Percentiles rank a stretch among this genome's conserved stretches.
Evolutionary conservation across 306 rosid genomes (phyloP).

Genomic region (Psophocarpus tetragonolobus): DNA sequence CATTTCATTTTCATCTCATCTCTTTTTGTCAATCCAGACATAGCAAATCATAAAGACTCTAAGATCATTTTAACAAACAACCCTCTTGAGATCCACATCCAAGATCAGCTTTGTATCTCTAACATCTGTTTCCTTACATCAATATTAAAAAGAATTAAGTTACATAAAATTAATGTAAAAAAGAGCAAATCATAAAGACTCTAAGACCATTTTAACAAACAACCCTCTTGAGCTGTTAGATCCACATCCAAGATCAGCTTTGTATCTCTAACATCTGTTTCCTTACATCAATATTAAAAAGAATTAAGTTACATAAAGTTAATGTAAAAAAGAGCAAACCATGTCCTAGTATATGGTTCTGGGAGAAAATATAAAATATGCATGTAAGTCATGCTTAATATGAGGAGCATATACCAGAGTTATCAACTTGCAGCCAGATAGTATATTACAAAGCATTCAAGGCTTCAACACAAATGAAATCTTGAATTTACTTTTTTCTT

Average conservation of each 20-base stretch:
- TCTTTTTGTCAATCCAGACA: background rate
- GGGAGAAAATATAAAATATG: background rate
- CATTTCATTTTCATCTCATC: background rate
- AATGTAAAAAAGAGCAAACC: background rate
- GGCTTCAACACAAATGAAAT: slow-evolving; percentile 25
- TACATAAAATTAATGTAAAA: background rate
- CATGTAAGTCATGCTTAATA: slow-evolving; percentile 29
- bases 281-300: background rate
- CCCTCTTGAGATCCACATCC: slow-evolving; percentile 5
- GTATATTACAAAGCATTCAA: slow-evolving; percentile 24
- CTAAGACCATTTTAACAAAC: too few species aligned
- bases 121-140: slow-evolving; percentile 1
- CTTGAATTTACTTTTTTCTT: background rate
- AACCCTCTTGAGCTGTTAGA: slow-evolving; percentile 18
- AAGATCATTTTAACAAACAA: background rate
- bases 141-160: background rate
- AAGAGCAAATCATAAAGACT: background rate
- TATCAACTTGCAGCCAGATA: slow-evolving; percentile 18
- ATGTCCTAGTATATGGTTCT: background rate
- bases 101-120: slow-evolving; percentile 20
- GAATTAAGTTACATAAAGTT: background rate
- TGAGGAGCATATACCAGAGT: background rate
- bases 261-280: slow-evolving; percentile 14
- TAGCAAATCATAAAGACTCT: background rate
- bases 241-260: slow-evolving; percentile 21